A percentile compares a stretch with the other conserved stretches of the same genome.
Evolutionary conservation across 371 early-diverging fungal species (phyloP).

Genomic region (Entomophthora muscae): DNA sequence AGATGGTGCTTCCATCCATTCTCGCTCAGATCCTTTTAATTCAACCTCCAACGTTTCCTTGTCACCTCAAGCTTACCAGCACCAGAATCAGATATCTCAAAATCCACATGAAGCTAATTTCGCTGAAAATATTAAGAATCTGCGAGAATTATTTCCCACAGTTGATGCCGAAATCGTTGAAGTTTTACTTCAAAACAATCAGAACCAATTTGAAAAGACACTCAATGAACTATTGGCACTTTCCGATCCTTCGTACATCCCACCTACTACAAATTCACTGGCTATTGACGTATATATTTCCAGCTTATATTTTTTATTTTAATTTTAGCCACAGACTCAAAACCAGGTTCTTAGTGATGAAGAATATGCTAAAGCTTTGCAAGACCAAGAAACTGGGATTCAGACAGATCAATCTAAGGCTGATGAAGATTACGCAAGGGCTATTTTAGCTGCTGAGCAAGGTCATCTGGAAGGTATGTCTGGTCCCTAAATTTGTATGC

Average conservation of each 20-base stretch:
- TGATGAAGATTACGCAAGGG: slow-evolving; percentile 9
- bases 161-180: slow-evolving; percentile 6
- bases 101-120: neutral
- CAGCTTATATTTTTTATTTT: neutral
- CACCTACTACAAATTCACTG: neutral
- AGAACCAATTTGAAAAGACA: neutral
- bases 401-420: neutral
- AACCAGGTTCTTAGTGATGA: slow-evolving; percentile 4
- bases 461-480: neutral
- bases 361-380: slow-evolving; percentile 7
- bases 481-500: neutral
- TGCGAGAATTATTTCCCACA: slow-evolving; percentile 5
- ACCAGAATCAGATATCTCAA: no score
- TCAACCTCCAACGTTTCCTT: no score
- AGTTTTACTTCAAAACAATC: slow-evolving; percentile 1
- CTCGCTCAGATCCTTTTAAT: neutral
- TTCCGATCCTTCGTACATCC: slow-evolving; percentile 2
- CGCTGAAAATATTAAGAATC: neutral
- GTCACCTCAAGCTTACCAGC: no score
- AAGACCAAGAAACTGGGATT: neutral
- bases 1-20: neutral
- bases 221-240: slow-evolving; percentile 1
- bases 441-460: slow-evolving; percentile 7
- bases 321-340: neutral
- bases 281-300: neutral